Conservation (phyloP, 352 stramenopile species). For the Globisporangium radiosum region DNA sequence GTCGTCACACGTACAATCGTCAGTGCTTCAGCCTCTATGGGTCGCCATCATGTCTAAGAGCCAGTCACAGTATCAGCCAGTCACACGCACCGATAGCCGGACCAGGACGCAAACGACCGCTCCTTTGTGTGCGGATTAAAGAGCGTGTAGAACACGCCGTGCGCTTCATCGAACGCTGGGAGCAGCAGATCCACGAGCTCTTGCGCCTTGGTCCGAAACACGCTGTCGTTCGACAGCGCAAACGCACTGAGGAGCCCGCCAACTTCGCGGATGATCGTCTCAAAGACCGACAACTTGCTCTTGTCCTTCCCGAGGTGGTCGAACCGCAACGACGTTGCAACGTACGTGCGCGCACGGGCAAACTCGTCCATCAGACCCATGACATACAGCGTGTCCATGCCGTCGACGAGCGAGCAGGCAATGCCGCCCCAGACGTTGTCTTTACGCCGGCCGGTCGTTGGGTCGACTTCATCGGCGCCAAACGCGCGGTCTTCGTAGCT, state of each 20-base stretch:
- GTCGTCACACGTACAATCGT: too few species aligned
- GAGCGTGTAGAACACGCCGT: slow-evolving; percentile 88
- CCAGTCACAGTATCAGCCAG: neutral
- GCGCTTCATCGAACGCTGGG: slow-evolving; percentile 84
- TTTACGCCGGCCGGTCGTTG: slow-evolving; percentile 45
- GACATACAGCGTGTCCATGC: slow-evolving; percentile 96
- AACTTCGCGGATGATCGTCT: slow-evolving; percentile 98
- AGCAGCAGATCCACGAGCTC: slow-evolving; percentile 90
- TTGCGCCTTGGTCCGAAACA: slow-evolving; percentile 90
- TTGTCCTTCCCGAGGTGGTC: slow-evolving; percentile 52
- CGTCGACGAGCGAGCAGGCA: slow-evolving; percentile 90
- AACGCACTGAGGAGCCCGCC: slow-evolving; percentile 96
- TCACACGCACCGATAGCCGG: slow-evolving; percentile 24
- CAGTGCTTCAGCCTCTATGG: too few species aligned
- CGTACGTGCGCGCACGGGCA: slow-evolving; percentile 80
- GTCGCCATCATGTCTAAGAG: too few species aligned
- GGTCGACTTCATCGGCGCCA: slow-evolving; percentile 93
- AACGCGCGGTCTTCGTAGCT: slow-evolving; percentile 94
- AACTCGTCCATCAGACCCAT: slow-evolving; percentile 95
- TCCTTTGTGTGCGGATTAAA: slow-evolving; percentile 83
- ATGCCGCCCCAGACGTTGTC: slow-evolving; percentile 89
- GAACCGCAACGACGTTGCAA: slow-evolving; percentile 79
- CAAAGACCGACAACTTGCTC: slow-evolving; percentile 92
- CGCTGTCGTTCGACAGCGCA: slow-evolving; percentile 76
- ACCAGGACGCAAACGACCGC: slow-evolving; percentile 27